Evolutionary conservation across 495 filamentous ascomycete species (phyloP).

Genomic region (Talaromyces thailandensis): DNA sequence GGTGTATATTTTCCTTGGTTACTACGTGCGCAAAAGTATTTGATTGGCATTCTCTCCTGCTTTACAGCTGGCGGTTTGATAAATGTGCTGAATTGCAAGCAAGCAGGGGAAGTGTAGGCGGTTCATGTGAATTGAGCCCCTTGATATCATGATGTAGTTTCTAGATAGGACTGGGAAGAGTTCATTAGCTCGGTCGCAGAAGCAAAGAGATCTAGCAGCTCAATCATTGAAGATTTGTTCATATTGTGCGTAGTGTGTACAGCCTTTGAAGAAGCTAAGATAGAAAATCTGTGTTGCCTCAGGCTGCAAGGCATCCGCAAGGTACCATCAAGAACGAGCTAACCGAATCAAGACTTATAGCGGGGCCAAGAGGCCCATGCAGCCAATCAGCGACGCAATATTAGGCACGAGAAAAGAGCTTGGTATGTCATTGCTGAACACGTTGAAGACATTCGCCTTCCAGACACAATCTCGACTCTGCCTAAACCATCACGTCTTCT

Average conservation of each 20-base stretch:
- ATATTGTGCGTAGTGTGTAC: background rate
- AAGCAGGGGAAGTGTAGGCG: background rate
- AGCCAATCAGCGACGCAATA: background rate
- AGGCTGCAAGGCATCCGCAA: background rate
- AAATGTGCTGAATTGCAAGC: background rate
- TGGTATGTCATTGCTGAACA: conserved; percentile 2
- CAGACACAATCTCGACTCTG: background rate
- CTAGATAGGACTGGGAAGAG: background rate
- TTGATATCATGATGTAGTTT: background rate
- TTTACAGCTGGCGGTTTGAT: background rate
- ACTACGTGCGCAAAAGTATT: background rate
- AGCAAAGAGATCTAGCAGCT: background rate
- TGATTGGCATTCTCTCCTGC: background rate
- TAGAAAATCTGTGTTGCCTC: background rate
- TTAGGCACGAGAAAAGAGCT: conserved; percentile 7
- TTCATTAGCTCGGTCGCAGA: background rate
- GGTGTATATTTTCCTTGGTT: conserved; percentile 6
- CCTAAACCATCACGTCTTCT: background rate
- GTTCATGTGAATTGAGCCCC: background rate
- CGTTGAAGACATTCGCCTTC: background rate
- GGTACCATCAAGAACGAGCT: background rate
- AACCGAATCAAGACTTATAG: background rate
- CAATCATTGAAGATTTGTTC: background rate
- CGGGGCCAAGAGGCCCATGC: background rate
- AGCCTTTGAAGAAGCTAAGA: background rate